Percentiles rank a stretch among this genome's conserved stretches.
phyloP scores from a whole-genome alignment of 768 basidiomycete species.

The Inosperma sp. region DNA sequence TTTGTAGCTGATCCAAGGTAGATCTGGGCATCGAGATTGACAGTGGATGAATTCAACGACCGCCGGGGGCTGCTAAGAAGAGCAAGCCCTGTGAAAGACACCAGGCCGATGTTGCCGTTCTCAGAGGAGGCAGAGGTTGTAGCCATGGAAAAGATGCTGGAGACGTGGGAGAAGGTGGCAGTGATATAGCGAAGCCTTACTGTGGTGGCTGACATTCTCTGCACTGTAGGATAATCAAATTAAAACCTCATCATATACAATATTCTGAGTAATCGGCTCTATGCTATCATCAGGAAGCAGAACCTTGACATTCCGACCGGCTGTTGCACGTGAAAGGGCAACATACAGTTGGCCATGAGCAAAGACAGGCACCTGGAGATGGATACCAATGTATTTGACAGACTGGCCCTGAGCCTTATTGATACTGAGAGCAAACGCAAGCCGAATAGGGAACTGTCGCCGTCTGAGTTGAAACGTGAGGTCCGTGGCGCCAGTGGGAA shows the following conservation, averaged over 20 bases:
- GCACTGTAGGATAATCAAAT: background rate
- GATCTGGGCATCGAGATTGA: background rate
- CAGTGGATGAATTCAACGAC: background rate
- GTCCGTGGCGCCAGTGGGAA: conserved; percentile 11
- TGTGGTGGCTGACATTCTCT: no score
- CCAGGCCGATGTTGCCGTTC: background rate
- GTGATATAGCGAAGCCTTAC: no score
- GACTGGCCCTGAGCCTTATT: conserved; percentile 41
- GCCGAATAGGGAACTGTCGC: conserved; percentile 35
- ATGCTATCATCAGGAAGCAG: conserved; percentile 18
- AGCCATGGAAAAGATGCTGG: no score
- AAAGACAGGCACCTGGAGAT: conserved; percentile 31
- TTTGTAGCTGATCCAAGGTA: background rate
- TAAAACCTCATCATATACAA: conserved; percentile 30
- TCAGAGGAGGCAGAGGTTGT: no score
- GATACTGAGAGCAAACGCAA: conserved; percentile 38
- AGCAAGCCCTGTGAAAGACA: background rate
- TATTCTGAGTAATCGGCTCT: conserved; percentile 19
- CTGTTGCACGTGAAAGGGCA: conserved; percentile 30
- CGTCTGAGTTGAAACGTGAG: conserved; percentile 27
- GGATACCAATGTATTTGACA: conserved; percentile 30
- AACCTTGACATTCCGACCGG: conserved; percentile 20
- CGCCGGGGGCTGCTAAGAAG: background rate
- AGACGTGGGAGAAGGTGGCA: no score
- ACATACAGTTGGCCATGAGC: conserved; percentile 40